Evolutionary conservation across 2,329 filamentous ascomycete species (phyloP).

Genomic region (Nigrospora sphaerica): DNA sequence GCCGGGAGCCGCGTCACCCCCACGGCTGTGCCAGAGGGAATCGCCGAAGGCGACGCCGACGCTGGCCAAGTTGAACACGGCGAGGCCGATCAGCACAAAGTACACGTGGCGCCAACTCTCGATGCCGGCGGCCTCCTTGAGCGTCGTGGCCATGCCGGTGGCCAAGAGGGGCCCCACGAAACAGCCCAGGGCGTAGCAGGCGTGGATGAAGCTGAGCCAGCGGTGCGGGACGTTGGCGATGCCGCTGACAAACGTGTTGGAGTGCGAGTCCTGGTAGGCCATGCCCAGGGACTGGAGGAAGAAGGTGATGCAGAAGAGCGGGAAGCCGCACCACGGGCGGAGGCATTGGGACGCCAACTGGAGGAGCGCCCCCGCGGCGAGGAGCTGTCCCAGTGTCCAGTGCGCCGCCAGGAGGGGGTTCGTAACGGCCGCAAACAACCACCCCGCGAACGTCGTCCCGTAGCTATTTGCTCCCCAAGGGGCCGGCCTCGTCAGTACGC

Average conservation of each 20-base stretch:
- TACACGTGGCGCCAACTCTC: constrained; percentile 50
- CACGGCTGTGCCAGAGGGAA: constrained; percentile 23
- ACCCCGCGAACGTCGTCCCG: constrained; percentile 50
- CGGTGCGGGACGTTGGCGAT: constrained; percentile 43
- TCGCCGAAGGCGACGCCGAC: constrained; percentile 44
- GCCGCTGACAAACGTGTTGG: constrained; percentile 53
- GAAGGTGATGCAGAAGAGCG: constrained; percentile 50
- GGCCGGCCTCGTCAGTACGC: background rate
- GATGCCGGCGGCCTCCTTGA: constrained; percentile 11
- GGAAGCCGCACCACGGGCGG: constrained; percentile 49
- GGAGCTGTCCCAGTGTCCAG: constrained; percentile 48
- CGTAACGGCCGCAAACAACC: constrained; percentile 49
- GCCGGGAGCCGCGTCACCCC: background rate
- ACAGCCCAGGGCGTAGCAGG: constrained; percentile 52
- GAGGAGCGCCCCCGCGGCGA: constrained; percentile 46
- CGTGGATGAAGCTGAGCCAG: constrained; percentile 58
- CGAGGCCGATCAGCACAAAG: constrained; percentile 43
- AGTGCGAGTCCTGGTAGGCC: constrained; percentile 56
- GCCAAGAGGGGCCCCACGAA: constrained; percentile 49
- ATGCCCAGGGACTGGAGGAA: constrained; percentile 52
- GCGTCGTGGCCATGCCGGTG: constrained; percentile 36
- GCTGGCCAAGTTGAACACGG: constrained; percentile 39
- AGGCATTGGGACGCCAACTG: constrained; percentile 49
- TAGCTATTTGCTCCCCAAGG: constrained; percentile 28
- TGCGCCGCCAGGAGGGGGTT: constrained; percentile 46